phyloP scores from a whole-genome alignment of 805 yeast genomes.

The Pichia insulana region DNA sequence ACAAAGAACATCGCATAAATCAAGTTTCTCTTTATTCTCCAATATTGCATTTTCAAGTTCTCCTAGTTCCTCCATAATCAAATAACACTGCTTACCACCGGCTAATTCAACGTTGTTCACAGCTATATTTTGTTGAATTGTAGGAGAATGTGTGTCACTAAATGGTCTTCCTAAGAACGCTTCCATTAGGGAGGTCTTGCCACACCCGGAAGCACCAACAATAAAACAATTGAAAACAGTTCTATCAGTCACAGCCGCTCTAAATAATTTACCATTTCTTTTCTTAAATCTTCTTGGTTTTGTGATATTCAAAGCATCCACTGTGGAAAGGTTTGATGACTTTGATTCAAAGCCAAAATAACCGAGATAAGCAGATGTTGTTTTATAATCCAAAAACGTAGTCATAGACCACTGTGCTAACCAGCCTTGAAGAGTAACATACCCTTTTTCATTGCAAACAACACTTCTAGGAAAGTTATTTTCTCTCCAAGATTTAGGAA shows the following conservation, averaged over 20 bases:
- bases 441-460: slow-evolving; percentile 83
- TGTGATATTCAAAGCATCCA: slow-evolving; percentile 63
- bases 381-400: slow-evolving; percentile 73
- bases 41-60: slow-evolving; percentile 76
- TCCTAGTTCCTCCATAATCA: slow-evolving; percentile 85
- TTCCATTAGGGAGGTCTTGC: slow-evolving; percentile 78
- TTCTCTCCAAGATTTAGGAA: slow-evolving; percentile 81
- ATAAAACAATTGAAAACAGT: slow-evolving; percentile 88
- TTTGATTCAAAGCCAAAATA: slow-evolving; percentile 74
- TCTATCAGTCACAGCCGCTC: slow-evolving; percentile 68
- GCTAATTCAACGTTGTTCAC: slow-evolving; percentile 88
- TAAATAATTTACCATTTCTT: slow-evolving; percentile 52
- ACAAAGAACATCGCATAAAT: slow-evolving; percentile 87
- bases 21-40: slow-evolving; percentile 58
- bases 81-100: slow-evolving; percentile 93
- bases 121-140: slow-evolving; percentile 70
- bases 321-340: slow-evolving; percentile 19
- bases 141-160: slow-evolving; percentile 67
- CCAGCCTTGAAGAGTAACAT: slow-evolving; percentile 96
- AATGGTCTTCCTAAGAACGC: slow-evolving; percentile 71
- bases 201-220: slow-evolving; percentile 77
- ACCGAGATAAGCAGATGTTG: slow-evolving; percentile 82
- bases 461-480: slow-evolving; percentile 80
- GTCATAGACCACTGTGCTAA: slow-evolving; percentile 98
- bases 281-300: slow-evolving; percentile 67